Evolutionary conservation across 192 early-diverging fungal species (phyloP).

Genomic region (Backusella tarrabulga): DNA sequence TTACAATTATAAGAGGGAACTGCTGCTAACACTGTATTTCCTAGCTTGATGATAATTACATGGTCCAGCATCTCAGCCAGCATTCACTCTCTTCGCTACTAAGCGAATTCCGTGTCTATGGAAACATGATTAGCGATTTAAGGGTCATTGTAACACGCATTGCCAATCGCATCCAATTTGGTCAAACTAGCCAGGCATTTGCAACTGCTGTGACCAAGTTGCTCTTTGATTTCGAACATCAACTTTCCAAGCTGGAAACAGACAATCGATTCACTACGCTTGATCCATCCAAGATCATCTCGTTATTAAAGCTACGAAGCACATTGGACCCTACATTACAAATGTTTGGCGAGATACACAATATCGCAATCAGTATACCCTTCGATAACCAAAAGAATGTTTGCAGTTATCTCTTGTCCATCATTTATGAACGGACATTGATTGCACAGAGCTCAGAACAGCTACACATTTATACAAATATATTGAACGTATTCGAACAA

Average conservation of each 20-base stretch:
- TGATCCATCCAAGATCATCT: conserved; percentile 17
- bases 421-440: conserved; percentile 7
- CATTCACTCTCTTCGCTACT: background rate
- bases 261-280: conserved; percentile 9
- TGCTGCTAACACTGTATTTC: background rate
- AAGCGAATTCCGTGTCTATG: conserved; percentile 8
- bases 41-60: conserved; percentile 6
- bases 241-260: conserved; percentile 29
- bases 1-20: too few species aligned
- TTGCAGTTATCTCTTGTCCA: conserved; percentile 7
- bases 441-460: conserved; percentile 6
- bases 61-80: conserved; percentile 15
- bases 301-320: conserved; percentile 22
- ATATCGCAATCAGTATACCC: background rate
- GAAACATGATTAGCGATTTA: conserved; percentile 21
- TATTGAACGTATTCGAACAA: conserved; percentile 10
- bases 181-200: conserved; percentile 45
- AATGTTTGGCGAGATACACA: conserved; percentile 7
- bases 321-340: background rate
- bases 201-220: conserved; percentile 17
- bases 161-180: conserved; percentile 25
- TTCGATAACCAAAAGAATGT: background rate
- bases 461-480: background rate
- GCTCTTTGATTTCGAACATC: conserved; percentile 27
- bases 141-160: conserved; percentile 7